Conservation (phyloP, 176 grass and related monocot genomes). For the Dactylis glomerata region DNA sequence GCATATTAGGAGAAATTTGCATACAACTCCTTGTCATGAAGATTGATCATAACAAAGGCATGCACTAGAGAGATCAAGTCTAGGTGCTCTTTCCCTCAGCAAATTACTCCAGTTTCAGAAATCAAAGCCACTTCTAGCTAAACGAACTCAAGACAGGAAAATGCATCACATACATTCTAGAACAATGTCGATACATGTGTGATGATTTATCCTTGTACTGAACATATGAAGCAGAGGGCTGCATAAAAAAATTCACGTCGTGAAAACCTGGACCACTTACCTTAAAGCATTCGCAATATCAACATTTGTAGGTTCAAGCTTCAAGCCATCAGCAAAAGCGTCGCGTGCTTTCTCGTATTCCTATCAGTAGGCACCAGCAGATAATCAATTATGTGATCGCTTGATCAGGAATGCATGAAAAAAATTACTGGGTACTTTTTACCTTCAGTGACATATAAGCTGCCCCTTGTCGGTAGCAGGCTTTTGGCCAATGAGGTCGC, state of each 20-base stretch:
- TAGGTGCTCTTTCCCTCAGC: neutral
- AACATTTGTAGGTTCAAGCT: neutral
- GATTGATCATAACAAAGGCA: neutral
- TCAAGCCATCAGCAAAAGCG: conserved; percentile 6
- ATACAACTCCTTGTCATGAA: neutral
- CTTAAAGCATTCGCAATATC: conserved; percentile 3
- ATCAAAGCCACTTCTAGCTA: neutral
- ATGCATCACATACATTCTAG: neutral
- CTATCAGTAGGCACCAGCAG: neutral
- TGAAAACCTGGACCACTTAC: neutral
- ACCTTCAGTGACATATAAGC: conserved; percentile 3
- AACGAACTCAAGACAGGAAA: neutral
- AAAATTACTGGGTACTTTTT: neutral
- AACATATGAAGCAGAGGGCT: neutral
- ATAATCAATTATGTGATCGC: neutral
- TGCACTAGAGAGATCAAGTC: neutral
- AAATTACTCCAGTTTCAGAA: neutral
- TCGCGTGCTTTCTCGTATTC: neutral
- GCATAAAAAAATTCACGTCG: neutral
- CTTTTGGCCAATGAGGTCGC: conserved; percentile 1
- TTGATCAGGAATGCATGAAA: neutral
- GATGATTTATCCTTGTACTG: neutral
- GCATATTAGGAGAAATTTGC: neutral
- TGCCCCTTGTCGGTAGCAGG: neutral
- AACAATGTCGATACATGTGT: neutral